Evolutionary conservation across 352 stramenopile genomes (phyloP), one percentile per base, ranked within the genome.

Genomic region (Blastocystis sp.): DNA sequence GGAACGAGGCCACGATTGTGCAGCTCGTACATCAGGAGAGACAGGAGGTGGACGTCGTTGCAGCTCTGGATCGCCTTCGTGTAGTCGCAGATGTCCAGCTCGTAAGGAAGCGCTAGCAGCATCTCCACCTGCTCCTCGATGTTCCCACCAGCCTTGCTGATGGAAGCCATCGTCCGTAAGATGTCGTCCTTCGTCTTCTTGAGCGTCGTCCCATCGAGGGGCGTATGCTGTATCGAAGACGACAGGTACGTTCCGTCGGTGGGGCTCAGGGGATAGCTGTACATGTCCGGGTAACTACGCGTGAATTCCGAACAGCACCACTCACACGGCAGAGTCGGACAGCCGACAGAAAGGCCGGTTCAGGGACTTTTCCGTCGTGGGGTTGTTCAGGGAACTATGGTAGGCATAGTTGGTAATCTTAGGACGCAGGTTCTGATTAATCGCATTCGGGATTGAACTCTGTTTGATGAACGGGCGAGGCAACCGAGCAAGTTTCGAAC

Each of bases 1-100:
- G 78, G 78, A 38, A 66, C 53, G 5, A 88, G 40, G 23, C 78
- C 78, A 77, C 67, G 78, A 66, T 34, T 77, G 38, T 66, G 78
- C 10, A 88, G 23, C 53, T 88, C 78, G 19, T 40, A 28, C 78
- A 88, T 88, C 48, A 88, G 34, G 9, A 79, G 34, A 60, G 64
- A 76, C 21, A 66, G 45, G 23, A 78, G 48, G 45, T 34, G 45
- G 10, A 88, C 43, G 52, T n/a, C 66, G 45, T 78, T 79, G 45
- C 78, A 88, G 48, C 78, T 79, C 64, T 76, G 67, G 56, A 88
- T 76, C 19, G 78, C 78, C 38, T 88, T 88, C 59, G 78, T 88
- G 28, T 88, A 88, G 43, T 88, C 78, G 66, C 78, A 56, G 14
- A 88, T 78, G 45, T 88, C 78, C n/a, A 88, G 53, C 28, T 88